Percentiles rank a stretch among this genome's conserved stretches.
Conservation (phyloP, 331 rosid species). For the Dryas integrifolia region DNA sequence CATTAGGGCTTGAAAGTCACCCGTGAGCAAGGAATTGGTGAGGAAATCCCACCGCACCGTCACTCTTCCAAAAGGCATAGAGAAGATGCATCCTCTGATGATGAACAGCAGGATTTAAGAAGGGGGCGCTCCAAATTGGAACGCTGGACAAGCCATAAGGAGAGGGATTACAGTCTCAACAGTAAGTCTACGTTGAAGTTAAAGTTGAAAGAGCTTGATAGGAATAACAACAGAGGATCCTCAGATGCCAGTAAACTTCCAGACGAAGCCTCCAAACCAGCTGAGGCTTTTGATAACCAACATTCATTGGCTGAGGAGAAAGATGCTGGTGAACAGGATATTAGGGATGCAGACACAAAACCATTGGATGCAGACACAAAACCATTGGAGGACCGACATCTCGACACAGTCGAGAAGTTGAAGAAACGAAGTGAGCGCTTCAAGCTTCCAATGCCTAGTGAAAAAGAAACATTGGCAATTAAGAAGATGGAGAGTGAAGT, state of each 20-base stretch:
- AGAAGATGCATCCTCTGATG: conserved; percentile 66
- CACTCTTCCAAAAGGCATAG: conserved; percentile 50
- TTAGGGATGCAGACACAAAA: conserved; percentile 47
- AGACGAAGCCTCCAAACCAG: conserved; percentile 51
- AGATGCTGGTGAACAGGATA: conserved; percentile 60
- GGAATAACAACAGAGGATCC: conserved; percentile 48
- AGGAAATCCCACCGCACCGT: conserved; percentile 45
- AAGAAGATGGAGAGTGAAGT: conserved; percentile 80
- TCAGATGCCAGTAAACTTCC: conserved; percentile 57
- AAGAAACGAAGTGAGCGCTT: conserved; percentile 97
- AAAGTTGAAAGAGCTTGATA: conserved; percentile 55
- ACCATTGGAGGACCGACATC: conserved; percentile 61
- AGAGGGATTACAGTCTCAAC: conserved; percentile 62
- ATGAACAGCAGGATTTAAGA: conserved; percentile 67
- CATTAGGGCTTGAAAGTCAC: conserved; percentile 68
- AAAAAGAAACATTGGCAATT: conserved; percentile 58
- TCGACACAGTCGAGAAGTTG: conserved; percentile 95
- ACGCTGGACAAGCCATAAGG: conserved; percentile 96
- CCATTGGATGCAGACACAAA: conserved; percentile 49
- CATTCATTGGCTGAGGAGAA: conserved; percentile 52
- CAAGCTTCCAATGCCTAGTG: conserved; percentile 97
- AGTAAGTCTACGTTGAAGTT: conserved; percentile 60
- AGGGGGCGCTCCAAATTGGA: conserved; percentile 93
- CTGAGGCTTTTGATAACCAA: conserved; percentile 45
- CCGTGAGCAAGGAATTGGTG: conserved; percentile 47